phyloP scores from a whole-genome alignment of 1,284 basidiomycete genomes.

The Trametes polyzona region DNA sequence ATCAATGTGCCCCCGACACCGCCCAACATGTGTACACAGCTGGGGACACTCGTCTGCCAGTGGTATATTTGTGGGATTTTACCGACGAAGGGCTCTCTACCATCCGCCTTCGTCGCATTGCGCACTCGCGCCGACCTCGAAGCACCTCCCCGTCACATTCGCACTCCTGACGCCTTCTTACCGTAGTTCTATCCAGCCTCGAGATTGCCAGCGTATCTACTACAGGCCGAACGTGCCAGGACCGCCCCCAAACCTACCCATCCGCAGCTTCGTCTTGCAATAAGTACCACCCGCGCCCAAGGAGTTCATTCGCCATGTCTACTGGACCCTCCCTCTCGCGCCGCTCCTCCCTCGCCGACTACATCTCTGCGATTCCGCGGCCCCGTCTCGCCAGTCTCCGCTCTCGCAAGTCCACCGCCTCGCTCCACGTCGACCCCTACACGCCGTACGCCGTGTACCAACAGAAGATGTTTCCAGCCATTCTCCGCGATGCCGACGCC shows the following conservation, averaged over 20 bases:
- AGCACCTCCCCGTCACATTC: slow-evolving; percentile 20
- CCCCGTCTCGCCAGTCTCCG: slow-evolving; percentile 45
- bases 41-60: slow-evolving; percentile 7
- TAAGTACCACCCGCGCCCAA: slow-evolving; percentile 30
- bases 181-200: slow-evolving; percentile 10
- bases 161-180: slow-evolving; percentile 8
- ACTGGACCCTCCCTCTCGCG: slow-evolving; percentile 34
- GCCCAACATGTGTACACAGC: slow-evolving; percentile 14
- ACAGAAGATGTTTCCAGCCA: slow-evolving; percentile 55
- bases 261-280: slow-evolving; percentile 28
- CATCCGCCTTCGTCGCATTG: slow-evolving; percentile 22
- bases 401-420: slow-evolving; percentile 37
- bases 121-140: slow-evolving; percentile 22
- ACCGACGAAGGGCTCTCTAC: slow-evolving; percentile 2
- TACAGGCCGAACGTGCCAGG: slow-evolving; percentile 21
- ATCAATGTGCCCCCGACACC: slow-evolving; percentile 23
- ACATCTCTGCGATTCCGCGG: slow-evolving; percentile 44
- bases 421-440: slow-evolving; percentile 42
- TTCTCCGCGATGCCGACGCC: slow-evolving; percentile 67
- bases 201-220: slow-evolving; percentile 25
- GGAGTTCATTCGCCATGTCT: slow-evolving; percentile 30
- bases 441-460: slow-evolving; percentile 47
- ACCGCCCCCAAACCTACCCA: slow-evolving; percentile 30
- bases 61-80: slow-evolving; percentile 22
- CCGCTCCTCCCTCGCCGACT: slow-evolving; percentile 50